phyloP scores from a whole-genome alignment of 148 eudicot species.

The Camellia granthamiana region DNA sequence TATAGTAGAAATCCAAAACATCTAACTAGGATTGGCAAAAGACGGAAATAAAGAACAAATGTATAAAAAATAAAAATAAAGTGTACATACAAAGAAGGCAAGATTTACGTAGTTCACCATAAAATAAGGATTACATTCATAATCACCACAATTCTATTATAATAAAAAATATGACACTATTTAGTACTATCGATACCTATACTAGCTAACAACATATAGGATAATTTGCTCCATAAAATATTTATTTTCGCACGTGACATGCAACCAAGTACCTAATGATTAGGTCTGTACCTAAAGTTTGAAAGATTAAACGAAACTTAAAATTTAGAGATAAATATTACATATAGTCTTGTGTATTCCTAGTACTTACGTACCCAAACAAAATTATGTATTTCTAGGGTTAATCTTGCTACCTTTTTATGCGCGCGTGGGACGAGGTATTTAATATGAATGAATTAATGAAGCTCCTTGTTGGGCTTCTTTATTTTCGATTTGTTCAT shows the following conservation, averaged over 20 bases:
- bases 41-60: no score
- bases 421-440: neutral
- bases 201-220: no score
- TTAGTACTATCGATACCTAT: no score
- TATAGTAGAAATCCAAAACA: neutral
- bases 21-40: no score
- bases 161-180: no score
- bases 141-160: no score
- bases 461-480: neutral
- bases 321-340: neutral
- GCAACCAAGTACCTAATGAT: slow-evolving; percentile 5
- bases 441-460: no score
- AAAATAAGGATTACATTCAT: no score
- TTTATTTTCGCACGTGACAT: neutral
- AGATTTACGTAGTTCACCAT: no score
- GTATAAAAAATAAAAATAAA: no score
- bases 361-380: no score
- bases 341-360: neutral
- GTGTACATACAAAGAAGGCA: no score
- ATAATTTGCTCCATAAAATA: neutral
- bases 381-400: neutral
- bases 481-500: neutral
- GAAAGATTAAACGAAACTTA: neutral
- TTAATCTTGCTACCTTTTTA: neutral
- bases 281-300: neutral